Percentiles rank a stretch among this genome's conserved stretches.
Evolutionary conservation across 1,139 yeast species (phyloP).

Genomic region (Blastobotrys capitulatus): DNA sequence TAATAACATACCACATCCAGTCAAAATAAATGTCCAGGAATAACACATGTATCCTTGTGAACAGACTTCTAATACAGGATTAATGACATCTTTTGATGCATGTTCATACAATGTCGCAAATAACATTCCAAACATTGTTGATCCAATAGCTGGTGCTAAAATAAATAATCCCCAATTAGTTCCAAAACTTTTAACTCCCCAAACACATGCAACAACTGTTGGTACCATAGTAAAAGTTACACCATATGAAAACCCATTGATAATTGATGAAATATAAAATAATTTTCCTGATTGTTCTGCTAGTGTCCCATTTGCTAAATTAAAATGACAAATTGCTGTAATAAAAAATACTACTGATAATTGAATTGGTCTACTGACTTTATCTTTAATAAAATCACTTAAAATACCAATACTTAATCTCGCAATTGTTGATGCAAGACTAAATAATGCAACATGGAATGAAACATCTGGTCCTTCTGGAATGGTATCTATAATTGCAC

Average conservation of each 20-base stretch:
- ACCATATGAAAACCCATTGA: slow-evolving; percentile 75
- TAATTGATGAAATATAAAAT: slow-evolving; percentile 41
- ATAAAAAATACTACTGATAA: slow-evolving; percentile 23
- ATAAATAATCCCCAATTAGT: slow-evolving; percentile 91
- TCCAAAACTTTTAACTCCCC: slow-evolving; percentile 90
- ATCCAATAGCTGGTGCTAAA: slow-evolving; percentile 87
- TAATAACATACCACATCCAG: slow-evolving; percentile 21
- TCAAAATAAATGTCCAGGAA: slow-evolving; percentile 21
- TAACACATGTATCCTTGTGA: slow-evolving; percentile 25
- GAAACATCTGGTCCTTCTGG: slow-evolving; percentile 32
- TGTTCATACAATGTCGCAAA: slow-evolving; percentile 65
- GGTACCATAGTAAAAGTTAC: slow-evolving; percentile 82
- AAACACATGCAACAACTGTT: slow-evolving; percentile 68
- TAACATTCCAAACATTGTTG: slow-evolving; percentile 61
- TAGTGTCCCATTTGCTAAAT: slow-evolving; percentile 37
- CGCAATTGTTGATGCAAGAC: slow-evolving; percentile 54
- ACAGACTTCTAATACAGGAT: slow-evolving; percentile 11
- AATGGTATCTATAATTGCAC: slow-evolving; percentile 43
- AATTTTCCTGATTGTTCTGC: slow-evolving; percentile 26
- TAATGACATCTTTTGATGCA: slow-evolving; percentile 5
- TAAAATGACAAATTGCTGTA: slow-evolving; percentile 26
- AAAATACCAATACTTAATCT: slow-evolving; percentile 62
- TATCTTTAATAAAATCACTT: slow-evolving; percentile 44
- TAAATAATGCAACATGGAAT: slow-evolving; percentile 50
- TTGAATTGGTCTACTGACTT: slow-evolving; percentile 28